Evolutionary conservation across 2,329 filamentous ascomycete genomes (phyloP).

Genomic region (Fusarium sambucinum): DNA sequence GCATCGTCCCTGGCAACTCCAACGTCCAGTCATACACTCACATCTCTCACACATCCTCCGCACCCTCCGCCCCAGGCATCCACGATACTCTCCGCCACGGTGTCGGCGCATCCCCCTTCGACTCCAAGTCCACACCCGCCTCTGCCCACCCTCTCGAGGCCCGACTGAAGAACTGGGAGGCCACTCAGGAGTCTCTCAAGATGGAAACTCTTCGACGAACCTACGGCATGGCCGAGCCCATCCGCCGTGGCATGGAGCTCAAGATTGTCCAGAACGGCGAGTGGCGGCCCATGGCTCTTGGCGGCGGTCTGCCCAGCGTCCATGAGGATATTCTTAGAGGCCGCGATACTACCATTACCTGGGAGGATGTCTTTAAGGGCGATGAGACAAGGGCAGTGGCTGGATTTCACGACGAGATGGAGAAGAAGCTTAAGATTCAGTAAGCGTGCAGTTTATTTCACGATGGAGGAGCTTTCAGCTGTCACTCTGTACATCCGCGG

Average conservation of each 20-base stretch:
- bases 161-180: slow-evolving; percentile 89
- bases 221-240: slow-evolving; percentile 92
- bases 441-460: slow-evolving; percentile 26
- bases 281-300: slow-evolving; percentile 81
- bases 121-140: slow-evolving; percentile 63
- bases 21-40: slow-evolving; percentile 76
- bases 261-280: slow-evolving; percentile 84
- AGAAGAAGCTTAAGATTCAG: slow-evolving; percentile 85
- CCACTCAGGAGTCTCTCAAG: slow-evolving; percentile 87
- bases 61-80: slow-evolving; percentile 91
- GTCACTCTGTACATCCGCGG: slow-evolving; percentile 31
- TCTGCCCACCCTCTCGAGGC: slow-evolving; percentile 88
- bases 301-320: slow-evolving; percentile 70
- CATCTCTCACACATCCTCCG: slow-evolving; percentile 71
- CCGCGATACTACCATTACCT: slow-evolving; percentile 80
- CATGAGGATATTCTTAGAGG: slow-evolving; percentile 92
- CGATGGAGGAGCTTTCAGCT: not conserved
- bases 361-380: slow-evolving; percentile 94
- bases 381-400: slow-evolving; percentile 78
- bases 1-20: slow-evolving; percentile 80
- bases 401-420: slow-evolving; percentile 92
- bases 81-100: slow-evolving; percentile 93
- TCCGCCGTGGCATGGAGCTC: slow-evolving; percentile 94
- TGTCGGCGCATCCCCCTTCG: slow-evolving; percentile 72
- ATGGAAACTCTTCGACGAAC: slow-evolving; percentile 89